These are phyloP conservation scores for Ceratocystis smalleyi DNA, from an alignment of 2,329 filamentous ascomycete species.

Conservation along the genomic window DNA sequence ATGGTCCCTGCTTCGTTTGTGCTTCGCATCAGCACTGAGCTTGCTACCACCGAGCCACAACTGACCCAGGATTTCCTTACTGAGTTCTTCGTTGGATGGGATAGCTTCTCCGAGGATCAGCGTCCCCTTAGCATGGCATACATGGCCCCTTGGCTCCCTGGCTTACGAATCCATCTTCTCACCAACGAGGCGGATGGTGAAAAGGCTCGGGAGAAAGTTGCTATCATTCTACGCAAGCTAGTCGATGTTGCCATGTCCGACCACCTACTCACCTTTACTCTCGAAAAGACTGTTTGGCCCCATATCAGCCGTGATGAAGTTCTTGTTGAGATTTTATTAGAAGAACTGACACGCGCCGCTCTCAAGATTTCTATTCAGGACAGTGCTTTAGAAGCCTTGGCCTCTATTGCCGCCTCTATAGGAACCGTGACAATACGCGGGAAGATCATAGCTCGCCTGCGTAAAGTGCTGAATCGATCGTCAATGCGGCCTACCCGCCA, in stretches of 20 bases:
- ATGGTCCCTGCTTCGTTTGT: constrained; percentile 49
- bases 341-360: constrained; percentile 50
- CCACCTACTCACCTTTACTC: constrained; percentile 39
- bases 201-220: constrained; percentile 50
- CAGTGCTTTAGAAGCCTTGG: constrained; percentile 43
- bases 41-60: constrained; percentile 49
- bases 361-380: constrained; percentile 36
- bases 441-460: constrained; percentile 47
- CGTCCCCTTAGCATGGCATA: constrained; percentile 51
- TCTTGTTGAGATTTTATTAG: constrained; percentile 49
- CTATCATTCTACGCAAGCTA: constrained; percentile 47
- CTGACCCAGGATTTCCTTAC: constrained; percentile 54
- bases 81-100: constrained; percentile 61
- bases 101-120: constrained; percentile 51
- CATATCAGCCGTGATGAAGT: constrained; percentile 48
- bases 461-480: constrained; percentile 51
- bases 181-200: constrained; percentile 46
- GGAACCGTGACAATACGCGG: constrained; percentile 50
- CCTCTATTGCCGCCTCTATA: constrained; percentile 47
- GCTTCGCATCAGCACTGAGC: constrained; percentile 46
- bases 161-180: constrained; percentile 44
- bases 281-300: constrained; percentile 54
- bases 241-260: constrained; percentile 50
- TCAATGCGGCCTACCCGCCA: constrained; percentile 50
- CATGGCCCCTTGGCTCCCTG: constrained; percentile 53